Conservation (phyloP, 2,329 filamentous ascomycete species). For the Trichophyton mentagrophytes region DNA sequence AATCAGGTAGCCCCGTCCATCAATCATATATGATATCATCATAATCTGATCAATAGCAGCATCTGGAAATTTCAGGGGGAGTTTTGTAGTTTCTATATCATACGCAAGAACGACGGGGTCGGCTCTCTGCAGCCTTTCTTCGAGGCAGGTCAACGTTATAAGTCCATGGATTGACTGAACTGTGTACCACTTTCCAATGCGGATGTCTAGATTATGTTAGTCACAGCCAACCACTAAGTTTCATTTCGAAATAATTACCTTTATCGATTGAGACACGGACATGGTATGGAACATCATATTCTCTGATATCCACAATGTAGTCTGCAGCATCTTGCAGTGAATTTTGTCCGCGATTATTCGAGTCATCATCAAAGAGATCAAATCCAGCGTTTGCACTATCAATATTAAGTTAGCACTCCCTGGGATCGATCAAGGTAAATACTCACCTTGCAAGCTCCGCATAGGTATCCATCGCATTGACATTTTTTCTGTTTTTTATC, state of each 20-base stretch:
- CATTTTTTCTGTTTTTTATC: slow-evolving; percentile 90
- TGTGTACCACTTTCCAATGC: slow-evolving; percentile 93
- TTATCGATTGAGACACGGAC: slow-evolving; percentile 96
- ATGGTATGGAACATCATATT: slow-evolving; percentile 98
- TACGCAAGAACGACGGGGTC: slow-evolving; percentile 98
- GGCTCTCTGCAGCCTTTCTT: slow-evolving; percentile 75
- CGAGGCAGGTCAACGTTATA: slow-evolving; percentile 69
- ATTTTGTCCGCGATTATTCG: slow-evolving; percentile 67
- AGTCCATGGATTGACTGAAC: slow-evolving; percentile 88
- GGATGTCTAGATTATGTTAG: slow-evolving; percentile 54
- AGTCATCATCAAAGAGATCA: slow-evolving; percentile 89
- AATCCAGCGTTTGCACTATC: slow-evolving; percentile 64
- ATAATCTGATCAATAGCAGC: slow-evolving; percentile 91
- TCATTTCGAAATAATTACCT: slow-evolving; percentile 36
- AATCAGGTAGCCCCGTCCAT: slow-evolving; percentile 93
- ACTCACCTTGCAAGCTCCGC: slow-evolving; percentile 76
- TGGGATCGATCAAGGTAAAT: not conserved
- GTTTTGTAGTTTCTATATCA: slow-evolving; percentile 95
- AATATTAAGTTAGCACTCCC: not conserved
- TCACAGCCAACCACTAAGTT: not conserved
- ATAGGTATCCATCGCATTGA: slow-evolving; percentile 96
- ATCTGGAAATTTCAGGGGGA: slow-evolving; percentile 93
- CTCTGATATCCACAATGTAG: slow-evolving; percentile 94
- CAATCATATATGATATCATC: slow-evolving; percentile 99
- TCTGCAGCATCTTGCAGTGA: slow-evolving; percentile 81